phyloP scores from a whole-genome alignment of 2,329 filamentous ascomycete species.

The Endoconidiophora laricicola region DNA sequence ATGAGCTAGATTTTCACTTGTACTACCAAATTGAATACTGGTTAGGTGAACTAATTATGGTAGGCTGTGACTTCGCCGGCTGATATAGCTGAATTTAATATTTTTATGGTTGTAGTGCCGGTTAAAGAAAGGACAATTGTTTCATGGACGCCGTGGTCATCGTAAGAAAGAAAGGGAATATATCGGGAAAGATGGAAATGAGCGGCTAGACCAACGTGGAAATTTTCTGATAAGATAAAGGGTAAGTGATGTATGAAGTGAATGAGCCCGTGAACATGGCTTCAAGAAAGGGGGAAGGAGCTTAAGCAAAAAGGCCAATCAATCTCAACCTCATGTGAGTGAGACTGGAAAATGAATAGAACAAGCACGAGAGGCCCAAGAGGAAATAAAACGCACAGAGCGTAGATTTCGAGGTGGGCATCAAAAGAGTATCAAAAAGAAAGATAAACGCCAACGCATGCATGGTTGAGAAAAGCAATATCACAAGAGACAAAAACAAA shows the following conservation, averaged over 20 bases:
- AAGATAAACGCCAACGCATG: background rate
- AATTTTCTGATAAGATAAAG: background rate
- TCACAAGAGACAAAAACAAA: background rate
- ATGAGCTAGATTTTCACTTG: too few species aligned
- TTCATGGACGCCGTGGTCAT: slow-evolving; percentile 4
- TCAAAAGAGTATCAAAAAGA: background rate
- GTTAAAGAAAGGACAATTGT: background rate
- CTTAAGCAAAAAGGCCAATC: too few species aligned
- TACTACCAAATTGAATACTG: too few species aligned
- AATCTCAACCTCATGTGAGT: too few species aligned
- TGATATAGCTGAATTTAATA: too few species aligned
- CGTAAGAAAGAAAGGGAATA: background rate
- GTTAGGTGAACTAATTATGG: too few species aligned
- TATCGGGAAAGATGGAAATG: background rate
- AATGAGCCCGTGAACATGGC: too few species aligned
- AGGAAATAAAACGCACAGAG: background rate
- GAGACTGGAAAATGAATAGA: slow-evolving; percentile 3
- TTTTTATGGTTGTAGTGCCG: too few species aligned
- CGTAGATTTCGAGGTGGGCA: slow-evolving; percentile 12
- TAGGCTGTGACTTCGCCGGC: too few species aligned
- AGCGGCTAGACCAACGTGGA: background rate
- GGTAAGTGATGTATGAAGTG: too few species aligned
- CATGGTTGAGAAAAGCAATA: background rate
- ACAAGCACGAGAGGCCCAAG: slow-evolving; percentile 4
- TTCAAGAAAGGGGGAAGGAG: too few species aligned